Base-by-base conservation (phyloP, 805 yeast species). In the baker's yeast (Saccharomyces cerevisiae) region DNA sequence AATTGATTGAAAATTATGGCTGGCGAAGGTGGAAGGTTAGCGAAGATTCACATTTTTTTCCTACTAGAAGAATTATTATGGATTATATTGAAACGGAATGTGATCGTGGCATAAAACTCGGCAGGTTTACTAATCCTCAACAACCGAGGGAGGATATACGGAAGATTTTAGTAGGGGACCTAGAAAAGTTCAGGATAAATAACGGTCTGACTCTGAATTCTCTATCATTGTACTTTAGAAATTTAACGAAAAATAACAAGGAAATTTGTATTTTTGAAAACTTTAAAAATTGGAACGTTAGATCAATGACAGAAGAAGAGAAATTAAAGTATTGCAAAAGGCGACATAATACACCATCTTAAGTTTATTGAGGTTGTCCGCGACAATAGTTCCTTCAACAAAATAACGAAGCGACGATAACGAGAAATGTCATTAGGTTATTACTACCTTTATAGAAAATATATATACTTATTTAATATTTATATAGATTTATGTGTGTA, bases 21-120 rank as follows among this genome's bases (percentile, higher is more conserved):
- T 67, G 67, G 65, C 62, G 74, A 51, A 61, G 72, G 14, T 70
- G 74, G 74, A 70, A 70, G 54, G 74, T 70, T 2, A 64, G 66
- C 32, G 72, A 69, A 9, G 74, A 70, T 55, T 70, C 74, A 0
- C 74, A 70, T 58, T 70, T 70, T 50, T 70, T 70, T 47, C 74
- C 74, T 4, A 70, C 73, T 9, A 62, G 74, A 52, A 61, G 72
- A 52, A 66, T 70, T n/a, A 69, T 70, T 14, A 70, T 70, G 59
- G 73, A 70, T 53, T 70, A 70, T 49, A 70, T 70, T 47, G 74
- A 70, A 52, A 63, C 64, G 27, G 74, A 70, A 56, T 59, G 66
- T 41, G 70, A 68, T 36, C 59, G 70, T 28, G 72, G 73, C 9
- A 61, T 69, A 9, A 59, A 65, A 30, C 51, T 66, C 31, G 72